Evolutionary conservation across 805 yeast species (phyloP), one percentile per base, ranked within the genome.

Genomic region (Saitoella complicata): DNA sequence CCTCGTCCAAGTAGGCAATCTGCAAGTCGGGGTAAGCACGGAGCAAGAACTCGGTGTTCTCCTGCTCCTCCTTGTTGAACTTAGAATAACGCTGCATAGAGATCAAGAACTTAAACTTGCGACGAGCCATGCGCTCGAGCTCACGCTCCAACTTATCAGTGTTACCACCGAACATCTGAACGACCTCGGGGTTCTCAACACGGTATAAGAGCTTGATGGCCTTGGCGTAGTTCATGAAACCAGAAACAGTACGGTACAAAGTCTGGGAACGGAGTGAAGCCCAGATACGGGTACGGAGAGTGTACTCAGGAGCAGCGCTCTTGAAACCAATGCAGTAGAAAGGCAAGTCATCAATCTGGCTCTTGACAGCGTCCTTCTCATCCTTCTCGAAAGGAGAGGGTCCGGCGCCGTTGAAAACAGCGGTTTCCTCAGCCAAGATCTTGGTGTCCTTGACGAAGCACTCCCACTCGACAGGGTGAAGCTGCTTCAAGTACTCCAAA

Each of bases 81-180:
- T 71, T 67, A 47, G 78, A 72, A 48, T 73, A 72, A 51, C 94
- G 72, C 65, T 88, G 97, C 94, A 88, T 84, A 1, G 95, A 80
- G 13, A 88, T 75, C 29, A 88, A 57, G 56, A 88, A 65, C 55
- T 75, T 73, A 66, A 86, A 86, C 64, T 88, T 88, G 51, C 94
- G 69, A 45, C 71, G 69, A 0, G 88, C 82, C 75, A 86, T 72
- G 40, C 76, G 69, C 58, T 88, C 96, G 53, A 88, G 76, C 64
- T 93, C 97, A 65, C 86, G 76, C 70, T 91, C 97, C 46, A 76
- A 73, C 56, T 94, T 93, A 68, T 88, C 97, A 48, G 96, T 94
- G 62, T 88, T 93, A 56, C 97, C 97, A 55, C 96, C 97, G 61
- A 87, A 88, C 86, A 87, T 85, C 71, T 91, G 96, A 49, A 87